Evolutionary conservation across 352 stramenopile species (phyloP).

Genomic region (Phytophthora tentaculata): DNA sequence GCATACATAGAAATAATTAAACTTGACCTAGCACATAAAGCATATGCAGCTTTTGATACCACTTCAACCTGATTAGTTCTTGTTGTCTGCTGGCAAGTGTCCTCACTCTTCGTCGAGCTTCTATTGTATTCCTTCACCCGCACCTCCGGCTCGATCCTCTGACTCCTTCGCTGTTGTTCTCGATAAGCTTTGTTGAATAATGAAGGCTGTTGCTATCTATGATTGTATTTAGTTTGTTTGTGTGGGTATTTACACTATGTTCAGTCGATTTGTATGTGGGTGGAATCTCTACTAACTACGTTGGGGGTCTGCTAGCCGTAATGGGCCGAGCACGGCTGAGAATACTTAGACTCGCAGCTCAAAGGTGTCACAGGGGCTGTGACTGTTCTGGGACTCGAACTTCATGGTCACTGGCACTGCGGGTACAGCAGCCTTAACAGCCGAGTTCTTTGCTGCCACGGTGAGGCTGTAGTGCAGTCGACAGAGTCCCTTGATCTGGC

Average conservation of each 20-base stretch:
- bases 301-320: slow-evolving; percentile 1
- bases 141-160: slow-evolving; percentile 3
- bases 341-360: slow-evolving; percentile 20
- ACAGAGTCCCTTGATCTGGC: slow-evolving; percentile 82
- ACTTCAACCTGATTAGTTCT: slow-evolving; percentile 9
- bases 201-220: slow-evolving; percentile 23
- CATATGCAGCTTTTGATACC: no score
- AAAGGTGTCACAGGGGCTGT: slow-evolving; percentile 18
- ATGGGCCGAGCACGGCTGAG: not conserved
- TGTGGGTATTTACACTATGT: slow-evolving; percentile 40
- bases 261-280: slow-evolving; percentile 11
- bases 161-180: not conserved
- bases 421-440: slow-evolving; percentile 11
- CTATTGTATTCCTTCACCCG: not conserved
- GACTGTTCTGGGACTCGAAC: slow-evolving; percentile 18
- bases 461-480: slow-evolving; percentile 70
- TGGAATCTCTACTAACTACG: slow-evolving; percentile 35
- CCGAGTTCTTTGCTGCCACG: slow-evolving; percentile 30
- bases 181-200: no score
- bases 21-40: no score
- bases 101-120: slow-evolving; percentile 8
- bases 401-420: slow-evolving; percentile 15
- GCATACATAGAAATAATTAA: no score
- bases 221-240: slow-evolving; percentile 22
- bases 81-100: not conserved